Evolutionary conservation across 345 rosid genomes (phyloP).

Genomic region (Bruguiera sexangula): DNA sequence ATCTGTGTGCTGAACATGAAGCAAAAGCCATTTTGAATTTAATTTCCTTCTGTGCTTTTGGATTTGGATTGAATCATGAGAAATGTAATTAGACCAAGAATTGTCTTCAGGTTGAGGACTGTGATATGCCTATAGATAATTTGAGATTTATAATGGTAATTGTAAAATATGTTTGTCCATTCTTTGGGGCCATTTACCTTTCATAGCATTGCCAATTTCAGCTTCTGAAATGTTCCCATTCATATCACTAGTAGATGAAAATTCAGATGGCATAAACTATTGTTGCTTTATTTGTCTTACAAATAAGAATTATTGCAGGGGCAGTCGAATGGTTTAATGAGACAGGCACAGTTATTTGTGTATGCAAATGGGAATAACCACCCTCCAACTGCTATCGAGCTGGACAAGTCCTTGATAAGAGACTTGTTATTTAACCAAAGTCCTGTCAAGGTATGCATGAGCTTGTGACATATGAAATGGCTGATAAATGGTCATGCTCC

Average conservation of each 20-base stretch:
- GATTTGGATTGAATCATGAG: too few species aligned
- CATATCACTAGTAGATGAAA: not conserved
- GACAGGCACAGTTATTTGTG: conserved; percentile 33
- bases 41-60: not conserved
- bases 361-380: conserved; percentile 39
- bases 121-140: too few species aligned
- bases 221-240: conserved; percentile 4
- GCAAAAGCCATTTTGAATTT: not conserved
- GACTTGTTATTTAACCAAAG: conserved; percentile 38
- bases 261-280: too few species aligned
- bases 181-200: not conserved
- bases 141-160: not conserved
- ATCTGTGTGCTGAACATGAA: not conserved
- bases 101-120: too few species aligned
- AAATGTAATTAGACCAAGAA: too few species aligned
- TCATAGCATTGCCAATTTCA: not conserved
- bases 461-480: not conserved
- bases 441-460: conserved; percentile 35
- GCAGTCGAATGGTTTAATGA: conserved; percentile 28
- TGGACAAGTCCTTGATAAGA: conserved; percentile 26
- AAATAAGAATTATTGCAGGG: conserved; percentile 36
- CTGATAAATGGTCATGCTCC: too few species aligned
- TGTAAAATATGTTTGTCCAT: not conserved
- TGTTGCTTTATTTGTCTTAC: not conserved
- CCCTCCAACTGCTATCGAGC: conserved; percentile 44